Percentiles rank a stretch among this genome's conserved stretches.
phyloP scores from a whole-genome alignment of 1,284 basidiomycete genomes.

The Cryptococcus depauperatus region DNA sequence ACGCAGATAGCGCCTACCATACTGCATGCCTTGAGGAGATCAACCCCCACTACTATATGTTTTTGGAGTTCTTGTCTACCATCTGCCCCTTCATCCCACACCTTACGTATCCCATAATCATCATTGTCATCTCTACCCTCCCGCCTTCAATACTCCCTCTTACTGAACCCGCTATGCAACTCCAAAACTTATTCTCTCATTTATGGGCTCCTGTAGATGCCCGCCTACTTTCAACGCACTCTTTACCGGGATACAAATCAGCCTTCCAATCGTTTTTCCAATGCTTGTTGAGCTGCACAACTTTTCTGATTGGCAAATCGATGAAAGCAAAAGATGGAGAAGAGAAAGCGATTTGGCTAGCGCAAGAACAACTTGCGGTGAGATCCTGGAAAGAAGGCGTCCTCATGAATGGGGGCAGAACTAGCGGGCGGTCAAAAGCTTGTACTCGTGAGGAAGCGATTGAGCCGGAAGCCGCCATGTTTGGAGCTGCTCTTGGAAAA shows the following conservation, averaged over 20 bases:
- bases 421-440: slow-evolving; percentile 17
- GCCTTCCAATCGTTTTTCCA: slow-evolving; percentile 38
- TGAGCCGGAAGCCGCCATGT: slow-evolving; percentile 31
- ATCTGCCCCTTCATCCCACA: slow-evolving; percentile 39
- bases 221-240: slow-evolving; percentile 36
- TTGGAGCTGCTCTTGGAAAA: slow-evolving; percentile 21
- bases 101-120: slow-evolving; percentile 36
- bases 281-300: slow-evolving; percentile 26
- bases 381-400: slow-evolving; percentile 38
- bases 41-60: slow-evolving; percentile 52
- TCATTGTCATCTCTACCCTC: slow-evolving; percentile 37
- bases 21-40: background rate
- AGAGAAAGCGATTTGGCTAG: slow-evolving; percentile 27
- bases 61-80: slow-evolving; percentile 40
- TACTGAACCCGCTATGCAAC: slow-evolving; percentile 12
- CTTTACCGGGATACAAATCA: slow-evolving; percentile 29
- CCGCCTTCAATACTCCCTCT: slow-evolving; percentile 30
- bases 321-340: slow-evolving; percentile 12
- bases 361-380: slow-evolving; percentile 26
- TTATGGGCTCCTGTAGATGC: slow-evolving; percentile 41
- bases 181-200: slow-evolving; percentile 38
- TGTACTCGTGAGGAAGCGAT: background rate
- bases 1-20: slow-evolving; percentile 10
- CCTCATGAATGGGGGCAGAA: slow-evolving; percentile 30
- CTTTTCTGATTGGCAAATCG: slow-evolving; percentile 25